Conservation (phyloP, 1,284 basidiomycete species). For the Heterobasidion occidentale region DNA sequence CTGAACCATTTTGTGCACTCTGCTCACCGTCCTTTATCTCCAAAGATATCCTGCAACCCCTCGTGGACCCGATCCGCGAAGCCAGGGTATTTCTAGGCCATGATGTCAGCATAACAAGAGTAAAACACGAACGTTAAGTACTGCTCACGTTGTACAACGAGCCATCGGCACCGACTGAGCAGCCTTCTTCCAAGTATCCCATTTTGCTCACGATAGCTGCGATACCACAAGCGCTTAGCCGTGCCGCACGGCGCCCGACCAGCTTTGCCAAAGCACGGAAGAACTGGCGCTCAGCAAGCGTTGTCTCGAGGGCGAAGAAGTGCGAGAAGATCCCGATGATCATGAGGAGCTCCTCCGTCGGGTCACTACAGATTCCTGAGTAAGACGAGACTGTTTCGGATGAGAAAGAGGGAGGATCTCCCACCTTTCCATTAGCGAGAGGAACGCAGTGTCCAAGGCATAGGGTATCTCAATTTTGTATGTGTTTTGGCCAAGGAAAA, state of each 20-base stretch:
- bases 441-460: constrained; percentile 93
- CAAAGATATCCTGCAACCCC: constrained; percentile 87
- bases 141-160: constrained; percentile 81
- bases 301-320: constrained; percentile 93
- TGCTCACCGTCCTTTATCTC: constrained; percentile 81
- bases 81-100: constrained; percentile 84
- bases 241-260: constrained; percentile 84
- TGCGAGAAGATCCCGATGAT: constrained; percentile 95
- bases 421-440: constrained; percentile 91
- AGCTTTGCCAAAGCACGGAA: constrained; percentile 88
- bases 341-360: constrained; percentile 96
- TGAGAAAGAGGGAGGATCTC: constrained; percentile 14
- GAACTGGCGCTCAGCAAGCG: constrained; percentile 89
- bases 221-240: constrained; percentile 88
- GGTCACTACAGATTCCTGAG: constrained; percentile 50
- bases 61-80: constrained; percentile 88
- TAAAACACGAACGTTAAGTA: background rate
- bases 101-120: background rate
- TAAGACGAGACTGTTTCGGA: background rate
- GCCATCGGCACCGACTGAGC: constrained; percentile 87
- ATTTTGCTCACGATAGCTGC: constrained; percentile 92
- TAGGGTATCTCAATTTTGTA: constrained; percentile 95
- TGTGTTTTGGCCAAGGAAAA: constrained; percentile 97
- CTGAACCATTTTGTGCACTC: background rate
- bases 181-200: constrained; percentile 85